Base-by-base conservation (phyloP, 768 basidiomycete genomes). In the Tylopilus rubrobrunneus region DNA sequence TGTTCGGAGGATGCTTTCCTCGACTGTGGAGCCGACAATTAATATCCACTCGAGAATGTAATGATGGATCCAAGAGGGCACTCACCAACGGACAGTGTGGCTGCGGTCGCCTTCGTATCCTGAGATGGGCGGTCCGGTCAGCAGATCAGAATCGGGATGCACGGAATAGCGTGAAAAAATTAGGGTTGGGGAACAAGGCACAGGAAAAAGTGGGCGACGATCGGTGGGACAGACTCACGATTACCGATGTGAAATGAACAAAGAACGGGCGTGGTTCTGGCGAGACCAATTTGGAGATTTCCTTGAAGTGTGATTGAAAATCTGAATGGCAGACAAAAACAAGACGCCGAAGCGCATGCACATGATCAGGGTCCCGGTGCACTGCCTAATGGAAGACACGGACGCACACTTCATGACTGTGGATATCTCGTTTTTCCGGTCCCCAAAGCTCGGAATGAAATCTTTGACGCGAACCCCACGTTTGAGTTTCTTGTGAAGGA, bases 241-340 rank as follows among this genome's bases (percentile, higher is more conserved):
- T 81, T 47, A 89, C 86, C 47, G 87, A 86, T 34, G 89, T 91
- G 37, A 86, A 75, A 73, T 89, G 85, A 49, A 84, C 76, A 59
- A 82, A 86, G 68, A 88, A 88, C 1, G 82, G 78, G 5, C 89
- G 79, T 40, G 80, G 78, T 25, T 79, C 74, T 12, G 86, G 84
- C 1, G 88, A 88, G 57, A 77, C 71, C 42, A 77, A 74, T 57
- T 78, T 82, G 44, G 78, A 76, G 36, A 89, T 86, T 49, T 90
- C 88, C 63, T 81, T 87, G 69, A 92, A 90, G 63, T 89, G 87
- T 53, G 85, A 81, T 59, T 85, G 83, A 69, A 92, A 89, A 67
- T 90, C 89, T 91, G 55, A 5, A 42, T 56, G 29, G 40, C 47
- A 36, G 39, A 44, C 31, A 37, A 33, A 41, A 33, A 41, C 40